These are phyloP conservation scores for Penicillium sp. DNA, from an alignment of 2,329 filamentous ascomycete genomes.

Conservation along the genomic window DNA sequence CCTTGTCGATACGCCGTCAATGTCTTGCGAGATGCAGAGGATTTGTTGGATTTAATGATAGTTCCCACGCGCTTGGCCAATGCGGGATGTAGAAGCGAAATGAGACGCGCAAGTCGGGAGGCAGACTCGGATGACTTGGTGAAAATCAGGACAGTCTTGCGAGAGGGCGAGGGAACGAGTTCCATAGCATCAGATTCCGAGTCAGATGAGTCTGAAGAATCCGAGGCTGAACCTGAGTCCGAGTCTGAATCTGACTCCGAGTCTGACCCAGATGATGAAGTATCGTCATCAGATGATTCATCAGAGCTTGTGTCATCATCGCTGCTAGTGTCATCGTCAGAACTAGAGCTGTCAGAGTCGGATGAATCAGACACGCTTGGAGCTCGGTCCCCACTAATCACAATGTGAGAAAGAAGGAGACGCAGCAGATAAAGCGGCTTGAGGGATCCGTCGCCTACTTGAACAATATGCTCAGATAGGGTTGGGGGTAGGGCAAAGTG, in stretches of 20 bases:
- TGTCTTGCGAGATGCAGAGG: conserved; percentile 58
- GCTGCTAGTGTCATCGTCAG: conserved; percentile 17
- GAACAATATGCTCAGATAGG: conserved; percentile 58
- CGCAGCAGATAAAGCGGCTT: conserved; percentile 81
- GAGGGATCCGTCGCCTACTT: conserved; percentile 59
- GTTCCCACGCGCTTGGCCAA: conserved; percentile 55
- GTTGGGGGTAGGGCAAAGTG: conserved; percentile 54
- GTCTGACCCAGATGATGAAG: conserved; percentile 22
- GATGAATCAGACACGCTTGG: conserved; percentile 4
- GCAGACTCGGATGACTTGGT: conserved; percentile 84
- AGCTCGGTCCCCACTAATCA: conserved; percentile 16
- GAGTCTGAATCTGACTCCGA: conserved; percentile 22
- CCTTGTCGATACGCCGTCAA: conserved; percentile 57
- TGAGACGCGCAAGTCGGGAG: conserved; percentile 71
- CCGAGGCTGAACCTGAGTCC: conserved; percentile 16
- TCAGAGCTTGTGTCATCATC: conserved; percentile 32
- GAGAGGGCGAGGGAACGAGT: conserved; percentile 23
- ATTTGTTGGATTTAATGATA: conserved; percentile 69
- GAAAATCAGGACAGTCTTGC: conserved; percentile 62
- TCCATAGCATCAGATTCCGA: conserved; percentile 15
- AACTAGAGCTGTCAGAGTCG: conserved; percentile 16
- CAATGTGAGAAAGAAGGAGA: conserved; percentile 49
- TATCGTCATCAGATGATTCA: conserved; percentile 26
- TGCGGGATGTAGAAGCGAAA: conserved; percentile 57
- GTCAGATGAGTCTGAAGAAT: conserved; percentile 20